Conservation (phyloP, 179 eudicot species). For the Camellia oleifera region DNA sequence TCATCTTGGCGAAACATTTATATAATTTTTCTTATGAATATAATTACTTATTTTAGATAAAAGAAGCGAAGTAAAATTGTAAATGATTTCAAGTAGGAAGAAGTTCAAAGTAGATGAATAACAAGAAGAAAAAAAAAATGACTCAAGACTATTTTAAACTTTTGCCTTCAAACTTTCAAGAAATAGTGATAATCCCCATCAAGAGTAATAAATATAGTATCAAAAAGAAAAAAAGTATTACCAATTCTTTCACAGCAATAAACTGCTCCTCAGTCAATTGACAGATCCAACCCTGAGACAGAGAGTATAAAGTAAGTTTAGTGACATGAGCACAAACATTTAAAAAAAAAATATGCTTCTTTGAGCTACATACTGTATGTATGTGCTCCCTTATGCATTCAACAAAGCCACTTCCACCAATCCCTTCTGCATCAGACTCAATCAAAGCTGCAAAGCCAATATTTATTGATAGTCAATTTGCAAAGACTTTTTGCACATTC, state of each 20-base stretch:
- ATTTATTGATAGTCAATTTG: constrained; percentile 3
- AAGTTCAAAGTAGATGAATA: not conserved
- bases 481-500: not conserved
- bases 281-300: constrained; percentile 84
- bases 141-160: not conserved
- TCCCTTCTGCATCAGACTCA: constrained; percentile 98
- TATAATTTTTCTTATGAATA: not conserved
- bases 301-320: constrained; percentile 19
- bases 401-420: constrained; percentile 98
- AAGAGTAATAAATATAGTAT: not conserved
- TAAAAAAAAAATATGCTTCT: constrained; percentile 1
- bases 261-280: constrained; percentile 96
- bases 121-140: not conserved
- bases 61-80: not conserved
- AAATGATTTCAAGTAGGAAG: not conserved
- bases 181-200: not conserved
- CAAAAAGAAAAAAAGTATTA: constrained; percentile 22
- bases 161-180: not conserved
- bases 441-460: constrained; percentile 72
- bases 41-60: not conserved
- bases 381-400: constrained; percentile 99
- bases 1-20: constrained; percentile 1
- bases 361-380: constrained; percentile 64
- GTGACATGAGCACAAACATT: not conserved
- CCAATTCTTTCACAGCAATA: constrained; percentile 98